phyloP scores from a whole-genome alignment of 805 yeast species.

The Saccharomyces eubayanus region DNA sequence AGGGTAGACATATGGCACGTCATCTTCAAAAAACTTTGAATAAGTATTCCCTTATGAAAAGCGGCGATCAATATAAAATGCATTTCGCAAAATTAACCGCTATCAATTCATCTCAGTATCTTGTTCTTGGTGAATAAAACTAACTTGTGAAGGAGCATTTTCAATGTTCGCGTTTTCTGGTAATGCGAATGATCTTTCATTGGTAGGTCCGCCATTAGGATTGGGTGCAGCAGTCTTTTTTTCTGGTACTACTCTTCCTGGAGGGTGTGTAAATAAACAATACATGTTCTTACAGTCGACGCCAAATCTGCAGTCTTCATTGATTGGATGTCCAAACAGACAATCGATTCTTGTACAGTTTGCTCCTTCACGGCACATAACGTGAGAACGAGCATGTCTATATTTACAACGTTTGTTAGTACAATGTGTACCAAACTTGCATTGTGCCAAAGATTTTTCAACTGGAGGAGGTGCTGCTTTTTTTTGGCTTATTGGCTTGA shows the following conservation, averaged over 20 bases:
- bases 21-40: not conserved
- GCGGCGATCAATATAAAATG: not conserved
- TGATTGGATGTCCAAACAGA: constrained; percentile 71
- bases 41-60: not conserved
- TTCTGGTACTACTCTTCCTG: constrained; percentile 46
- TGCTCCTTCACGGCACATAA: constrained; percentile 75
- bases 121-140: constrained; percentile 14
- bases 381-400: constrained; percentile 71
- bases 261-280: constrained; percentile 76
- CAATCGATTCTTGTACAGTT: constrained; percentile 76
- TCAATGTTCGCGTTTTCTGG: constrained; percentile 68
- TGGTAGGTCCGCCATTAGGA: constrained; percentile 32
- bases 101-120: constrained; percentile 24
- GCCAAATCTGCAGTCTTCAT: constrained; percentile 75
- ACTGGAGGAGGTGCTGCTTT: constrained; percentile 24
- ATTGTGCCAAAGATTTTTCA: constrained; percentile 64
- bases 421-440: constrained; percentile 72
- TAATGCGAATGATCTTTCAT: constrained; percentile 66
- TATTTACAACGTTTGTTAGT: constrained; percentile 70
- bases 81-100: not conserved
- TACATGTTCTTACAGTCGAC: constrained; percentile 59
- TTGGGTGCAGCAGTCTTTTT: constrained; percentile 9
- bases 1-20: not conserved
- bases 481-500: constrained; percentile 26
- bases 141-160: constrained; percentile 47